Conservation (phyloP, 257 asterid genomes). For the Solanum phureja region DNA sequence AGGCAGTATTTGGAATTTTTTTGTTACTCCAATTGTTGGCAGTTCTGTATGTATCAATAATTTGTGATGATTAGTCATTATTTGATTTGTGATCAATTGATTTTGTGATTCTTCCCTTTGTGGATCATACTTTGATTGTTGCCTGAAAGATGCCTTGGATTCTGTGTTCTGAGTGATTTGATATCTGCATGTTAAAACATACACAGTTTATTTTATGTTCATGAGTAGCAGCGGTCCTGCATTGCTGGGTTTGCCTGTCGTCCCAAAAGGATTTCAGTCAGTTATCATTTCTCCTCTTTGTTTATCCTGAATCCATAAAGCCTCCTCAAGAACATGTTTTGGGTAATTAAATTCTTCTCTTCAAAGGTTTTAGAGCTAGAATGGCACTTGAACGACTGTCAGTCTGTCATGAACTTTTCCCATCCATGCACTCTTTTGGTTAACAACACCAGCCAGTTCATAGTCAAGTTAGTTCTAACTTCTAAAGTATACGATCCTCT, state of each 20-base stretch:
- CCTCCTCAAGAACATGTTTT: not conserved
- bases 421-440: not conserved
- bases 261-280: not conserved
- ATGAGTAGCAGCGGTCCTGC: not conserved
- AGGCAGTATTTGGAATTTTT: not conserved
- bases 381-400: not conserved
- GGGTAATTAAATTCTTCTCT: not conserved
- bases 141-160: not conserved
- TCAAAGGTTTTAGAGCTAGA: not conserved
- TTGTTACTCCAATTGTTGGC: not conserved
- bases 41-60: not conserved
- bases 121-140: not conserved
- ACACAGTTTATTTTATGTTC: not conserved
- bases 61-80: not conserved
- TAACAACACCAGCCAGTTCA: not conserved
- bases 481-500: not conserved
- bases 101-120: not conserved
- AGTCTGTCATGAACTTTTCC: not conserved
- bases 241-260: not conserved
- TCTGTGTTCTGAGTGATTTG: not conserved
- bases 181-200: not conserved
- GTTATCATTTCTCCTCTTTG: not conserved
- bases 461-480: not conserved
- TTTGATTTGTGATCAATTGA: not conserved
- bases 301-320: not conserved